Evolutionary conservation across 768 basidiomycete genomes (phyloP), one percentile per base, ranked within the genome.

Genomic region (Leccinum truebloodii): DNA sequence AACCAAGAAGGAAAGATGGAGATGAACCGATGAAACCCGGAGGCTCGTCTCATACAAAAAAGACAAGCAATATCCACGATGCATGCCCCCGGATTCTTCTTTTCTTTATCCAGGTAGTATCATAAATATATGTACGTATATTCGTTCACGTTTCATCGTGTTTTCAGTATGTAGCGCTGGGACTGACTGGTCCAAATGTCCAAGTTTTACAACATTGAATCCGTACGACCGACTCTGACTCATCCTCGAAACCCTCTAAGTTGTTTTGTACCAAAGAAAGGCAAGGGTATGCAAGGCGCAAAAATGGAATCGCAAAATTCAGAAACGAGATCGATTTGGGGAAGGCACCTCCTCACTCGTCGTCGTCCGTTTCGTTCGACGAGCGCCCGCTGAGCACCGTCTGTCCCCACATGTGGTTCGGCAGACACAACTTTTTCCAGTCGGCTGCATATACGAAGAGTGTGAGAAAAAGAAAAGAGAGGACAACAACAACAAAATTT

Each of bases 391-490:
- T 32, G 9, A 49, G 37, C 2, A 35, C n/a, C 9, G 59, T 52
- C 22, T 62, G 55, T 37, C 50, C 59, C 44, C 50, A 59, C n/a
- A 50, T 16, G 6, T 28, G 24, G 22, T 50, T 18, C 49, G 24
- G 10, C 8, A 16, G 54, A 51, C 73, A 74, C 35, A 72, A 24
- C 8, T 30, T 24, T 13, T 22, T 14, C 71, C 71, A 73, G 14
- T 66, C 63, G 30, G 34, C 72, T 74, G 35, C 35, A 35, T 8
- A 16, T 12, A 16, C 13, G 12, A 10, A 3, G 22, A 58, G 68
- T 73, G 37, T 44, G 50, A 12, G 22, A 13, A 14, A 18, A 14
- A n/a, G 9, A n/a, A n/a, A n/a, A n/a, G 18, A 41, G 16, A 39
- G 16, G 37, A 7, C 37, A 41, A 41, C 8, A 41, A 44, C 3